Evolutionary conservation across 2,329 filamentous ascomycete species (phyloP).

Genomic region (Colletotrichum sp.): DNA sequence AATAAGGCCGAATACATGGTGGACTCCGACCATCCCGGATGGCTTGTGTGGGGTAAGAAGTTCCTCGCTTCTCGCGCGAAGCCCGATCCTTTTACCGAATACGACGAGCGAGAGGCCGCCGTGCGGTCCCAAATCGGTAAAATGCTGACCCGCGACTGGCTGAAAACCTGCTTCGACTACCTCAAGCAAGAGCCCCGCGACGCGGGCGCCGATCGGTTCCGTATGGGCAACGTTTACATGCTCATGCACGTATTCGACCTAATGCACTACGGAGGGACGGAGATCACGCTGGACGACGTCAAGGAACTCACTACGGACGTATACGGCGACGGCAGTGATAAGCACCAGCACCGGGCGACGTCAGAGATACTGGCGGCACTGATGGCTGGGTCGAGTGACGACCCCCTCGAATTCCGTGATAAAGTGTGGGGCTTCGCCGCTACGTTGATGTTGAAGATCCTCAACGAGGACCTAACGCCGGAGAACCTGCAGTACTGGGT

Average conservation of each 20-base stretch:
- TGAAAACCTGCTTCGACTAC: constrained; percentile 86
- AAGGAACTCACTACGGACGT: constrained; percentile 78
- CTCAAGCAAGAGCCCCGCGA: constrained; percentile 97
- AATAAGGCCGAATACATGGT: constrained; percentile 81
- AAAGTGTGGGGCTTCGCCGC: constrained; percentile 89
- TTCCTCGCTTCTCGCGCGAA: constrained; percentile 82
- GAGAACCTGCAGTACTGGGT: constrained; percentile 97
- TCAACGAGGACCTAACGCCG: constrained; percentile 90
- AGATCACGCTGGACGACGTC: constrained; percentile 84
- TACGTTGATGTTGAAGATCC: constrained; percentile 83
- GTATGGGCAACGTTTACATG: constrained; percentile 85
- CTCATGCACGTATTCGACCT: constrained; percentile 91
- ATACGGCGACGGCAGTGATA: constrained; percentile 93
- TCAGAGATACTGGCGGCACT: constrained; percentile 91
- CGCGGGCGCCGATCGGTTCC: constrained; percentile 80
- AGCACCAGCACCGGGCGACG: constrained; percentile 96
- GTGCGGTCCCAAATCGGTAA: constrained; percentile 81
- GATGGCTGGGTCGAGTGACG: constrained; percentile 80
- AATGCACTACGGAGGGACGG: constrained; percentile 79
- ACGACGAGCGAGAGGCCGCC: constrained; percentile 79
- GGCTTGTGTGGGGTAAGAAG: constrained; percentile 92
- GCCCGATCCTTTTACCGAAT: constrained; percentile 69
- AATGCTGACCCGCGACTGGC: constrained; percentile 83
- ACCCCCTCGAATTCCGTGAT: constrained; percentile 74
- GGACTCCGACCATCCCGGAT: constrained; percentile 90